A percentile compares a stretch with the other conserved stretches of the same genome.
phyloP scores from a whole-genome alignment of 331 rosid genomes.

The Acacia pycnantha region DNA sequence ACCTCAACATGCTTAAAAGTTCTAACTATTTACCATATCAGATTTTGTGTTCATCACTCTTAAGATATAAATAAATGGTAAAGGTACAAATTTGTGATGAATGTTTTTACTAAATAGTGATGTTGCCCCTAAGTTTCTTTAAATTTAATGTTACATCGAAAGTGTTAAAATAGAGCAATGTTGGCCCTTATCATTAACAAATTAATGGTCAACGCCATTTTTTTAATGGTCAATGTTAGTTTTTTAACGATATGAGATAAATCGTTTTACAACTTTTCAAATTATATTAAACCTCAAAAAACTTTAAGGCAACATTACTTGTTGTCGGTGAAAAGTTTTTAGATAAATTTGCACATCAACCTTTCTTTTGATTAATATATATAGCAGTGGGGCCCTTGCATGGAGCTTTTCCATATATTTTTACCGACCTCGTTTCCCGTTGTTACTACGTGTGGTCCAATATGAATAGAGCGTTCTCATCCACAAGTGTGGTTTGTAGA shows the following conservation, averaged over 20 bases:
- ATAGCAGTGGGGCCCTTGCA: not conserved
- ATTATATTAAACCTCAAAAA: no score
- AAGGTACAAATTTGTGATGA: fast-evolving
- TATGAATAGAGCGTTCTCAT: not conserved
- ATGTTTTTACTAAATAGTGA: no score
- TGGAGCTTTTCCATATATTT: not conserved
- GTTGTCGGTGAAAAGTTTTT: no score
- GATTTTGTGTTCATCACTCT: not conserved
- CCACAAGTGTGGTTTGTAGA: not conserved
- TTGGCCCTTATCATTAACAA: fast-evolving
- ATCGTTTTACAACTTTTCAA: fast-evolving
- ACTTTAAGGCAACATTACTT: no score
- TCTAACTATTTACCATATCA: not conserved
- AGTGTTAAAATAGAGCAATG: no score
- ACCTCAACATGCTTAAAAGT: not conserved
- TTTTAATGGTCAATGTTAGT: no score
- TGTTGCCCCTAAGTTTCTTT: no score
- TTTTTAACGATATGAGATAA: no score
- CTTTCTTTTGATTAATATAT: not conserved
- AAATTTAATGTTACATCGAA: no score
- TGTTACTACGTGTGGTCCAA: not conserved
- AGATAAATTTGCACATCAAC: not conserved
- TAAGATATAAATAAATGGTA: no score
- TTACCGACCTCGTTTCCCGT: not conserved
- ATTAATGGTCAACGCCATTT: no score